Evolutionary conservation across 2,329 filamentous ascomycete species (phyloP), one percentile per base, ranked within the genome.

Genomic region (Stemphylium vesicarium): DNA sequence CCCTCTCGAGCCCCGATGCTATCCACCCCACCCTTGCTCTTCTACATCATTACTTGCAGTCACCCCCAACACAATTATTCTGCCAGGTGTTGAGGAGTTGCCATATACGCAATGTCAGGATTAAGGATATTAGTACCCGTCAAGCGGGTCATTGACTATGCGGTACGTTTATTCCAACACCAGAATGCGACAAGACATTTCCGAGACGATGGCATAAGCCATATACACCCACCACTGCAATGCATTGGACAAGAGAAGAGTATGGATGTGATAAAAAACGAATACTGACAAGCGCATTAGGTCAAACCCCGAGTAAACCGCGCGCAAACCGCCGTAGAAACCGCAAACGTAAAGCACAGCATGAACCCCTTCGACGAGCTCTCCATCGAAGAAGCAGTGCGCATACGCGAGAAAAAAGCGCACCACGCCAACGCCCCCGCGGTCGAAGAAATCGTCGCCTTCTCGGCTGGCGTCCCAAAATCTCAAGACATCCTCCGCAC

Each of bases 361-460:
- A 94, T 99, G 86, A 99, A 98, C 84, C 95, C 95, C 16, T 99
- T 99, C 80, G 95, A 99, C 82, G 95, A 99, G 78, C 90, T 99
- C 72, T 96, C 92, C 38, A 88, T 99, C 77, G 95, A 99, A 80
- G 95, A 98, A 81, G 91, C 93, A 46, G 91, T 97, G 46, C 92
- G 91, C 36, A 89, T 99, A 74, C 93, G 95, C 77, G 94, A 98
- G 78, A 90, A 91, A 82, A 72, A 72, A 53, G 47, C 57, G 62
- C 88, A 89, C 69, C 46, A 69, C 52, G 16, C 63, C 15, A 53
- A 50, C 32, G 62, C 62, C 11, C 62, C 62, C 22, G 41, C 59
- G 18, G 93, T 99, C 59, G 88, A 92, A 66, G 92, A 97, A 76
- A 98, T 99, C 73, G 88, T 95, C 75, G 88, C 91, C 68, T 87